Conservation (phyloP, 768 basidiomycete species). For the Wakefieldia striispora region DNA sequence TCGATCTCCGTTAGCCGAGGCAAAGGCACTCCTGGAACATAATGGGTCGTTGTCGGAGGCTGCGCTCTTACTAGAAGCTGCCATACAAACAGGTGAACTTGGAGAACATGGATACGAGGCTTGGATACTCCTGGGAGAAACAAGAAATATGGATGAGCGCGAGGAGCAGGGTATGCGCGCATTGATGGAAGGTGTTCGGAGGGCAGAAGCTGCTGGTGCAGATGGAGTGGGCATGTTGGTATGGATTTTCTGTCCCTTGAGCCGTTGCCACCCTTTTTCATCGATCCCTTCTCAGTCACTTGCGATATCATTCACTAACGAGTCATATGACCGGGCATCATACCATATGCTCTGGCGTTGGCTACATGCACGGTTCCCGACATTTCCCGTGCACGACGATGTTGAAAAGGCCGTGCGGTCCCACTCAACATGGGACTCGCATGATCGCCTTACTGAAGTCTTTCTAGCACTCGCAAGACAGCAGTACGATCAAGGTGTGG, state of each 20-base stretch:
- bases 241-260: constrained; percentile 25
- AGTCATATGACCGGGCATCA: constrained; percentile 83
- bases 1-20: constrained; percentile 59
- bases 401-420: constrained; percentile 51
- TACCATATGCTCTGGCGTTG: constrained; percentile 84
- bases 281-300: constrained; percentile 58
- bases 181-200: constrained; percentile 65
- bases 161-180: constrained; percentile 83
- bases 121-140: constrained; percentile 91
- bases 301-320: constrained; percentile 95
- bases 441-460: constrained; percentile 74
- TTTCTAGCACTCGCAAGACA: constrained; percentile 79
- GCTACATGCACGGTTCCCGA: constrained; percentile 67
- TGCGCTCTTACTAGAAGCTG: constrained; percentile 84
- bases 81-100: constrained; percentile 77
- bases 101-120: constrained; percentile 84
- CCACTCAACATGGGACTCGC: constrained; percentile 78
- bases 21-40: constrained; percentile 70
- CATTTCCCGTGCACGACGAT: constrained; percentile 52
- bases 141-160: constrained; percentile 85
- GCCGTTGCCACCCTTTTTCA: constrained; percentile 12
- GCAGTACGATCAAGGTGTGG: constrained; percentile 68
- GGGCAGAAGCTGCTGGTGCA: constrained; percentile 62
- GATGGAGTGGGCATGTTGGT: constrained; percentile 74
- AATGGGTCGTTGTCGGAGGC: constrained; percentile 89